These are phyloP conservation scores for Platismatia glauca DNA, from an alignment of 495 filamentous ascomycete species.

Conservation along the genomic window DNA sequence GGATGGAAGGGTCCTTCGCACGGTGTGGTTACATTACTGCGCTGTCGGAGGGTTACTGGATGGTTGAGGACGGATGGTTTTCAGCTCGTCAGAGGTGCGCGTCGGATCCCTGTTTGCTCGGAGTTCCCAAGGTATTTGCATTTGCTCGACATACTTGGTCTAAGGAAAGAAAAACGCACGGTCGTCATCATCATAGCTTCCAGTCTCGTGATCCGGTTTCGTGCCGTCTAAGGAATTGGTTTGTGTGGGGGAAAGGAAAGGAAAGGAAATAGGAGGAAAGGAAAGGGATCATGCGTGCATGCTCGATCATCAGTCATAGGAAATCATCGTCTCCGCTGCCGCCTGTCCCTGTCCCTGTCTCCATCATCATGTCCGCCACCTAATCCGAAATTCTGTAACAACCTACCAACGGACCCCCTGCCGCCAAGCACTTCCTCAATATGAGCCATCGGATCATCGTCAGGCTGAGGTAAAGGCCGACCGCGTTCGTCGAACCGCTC, in stretches of 20 bases:
- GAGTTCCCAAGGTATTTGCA: not conserved
- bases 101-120: no score
- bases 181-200: conserved; percentile 5
- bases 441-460: conserved; percentile 31
- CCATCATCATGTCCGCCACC: conserved; percentile 16
- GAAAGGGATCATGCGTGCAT: not conserved
- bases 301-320: not conserved
- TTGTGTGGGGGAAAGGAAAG: no score
- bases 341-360: conserved; percentile 14
- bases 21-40: no score
- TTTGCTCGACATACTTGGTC: conserved; percentile 1
- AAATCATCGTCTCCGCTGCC: conserved; percentile 8
- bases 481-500: conserved; percentile 59
- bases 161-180: conserved; percentile 5
- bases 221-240: not conserved
- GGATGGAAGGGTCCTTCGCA: no score
- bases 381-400: conserved; percentile 22
- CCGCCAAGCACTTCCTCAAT: conserved; percentile 35
- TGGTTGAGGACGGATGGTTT: no score
- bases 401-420: conserved; percentile 17
- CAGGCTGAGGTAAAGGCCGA: conserved; percentile 34
- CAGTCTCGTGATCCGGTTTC: not conserved
- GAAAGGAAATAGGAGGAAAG: not conserved
- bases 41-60: no score
- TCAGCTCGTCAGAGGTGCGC: no score